These are phyloP conservation scores for Trichosporon ovoides DNA, from an alignment of 1,284 basidiomycete species.

Conservation along the genomic window DNA sequence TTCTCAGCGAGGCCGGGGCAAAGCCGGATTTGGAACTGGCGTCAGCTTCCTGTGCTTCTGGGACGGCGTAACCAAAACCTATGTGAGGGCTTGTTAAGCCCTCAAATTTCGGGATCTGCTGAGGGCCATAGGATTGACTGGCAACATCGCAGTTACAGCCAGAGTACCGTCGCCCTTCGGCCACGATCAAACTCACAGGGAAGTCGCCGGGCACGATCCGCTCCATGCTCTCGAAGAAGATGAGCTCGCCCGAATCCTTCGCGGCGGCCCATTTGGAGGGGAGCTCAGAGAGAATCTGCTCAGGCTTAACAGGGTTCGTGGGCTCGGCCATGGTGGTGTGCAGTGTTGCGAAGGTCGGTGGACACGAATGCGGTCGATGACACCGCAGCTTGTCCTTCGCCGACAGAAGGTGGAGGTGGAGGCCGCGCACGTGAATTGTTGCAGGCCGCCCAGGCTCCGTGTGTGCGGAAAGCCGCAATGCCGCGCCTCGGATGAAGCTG, in stretches of 20 bases:
- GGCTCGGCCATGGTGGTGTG: conserved; percentile 31
- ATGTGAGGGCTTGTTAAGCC: too few species aligned
- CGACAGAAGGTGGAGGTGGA: background rate
- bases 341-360: background rate
- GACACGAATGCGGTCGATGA: background rate
- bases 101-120: too few species aligned
- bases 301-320: conserved; percentile 25
- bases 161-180: too few species aligned
- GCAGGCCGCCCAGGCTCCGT: too few species aligned
- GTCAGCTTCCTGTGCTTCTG: too few species aligned
- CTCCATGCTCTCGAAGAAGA: conserved; percentile 69
- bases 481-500: too few species aligned
- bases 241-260: conserved; percentile 60
- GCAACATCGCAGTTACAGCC: too few species aligned
- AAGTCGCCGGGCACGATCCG: conserved; percentile 50
- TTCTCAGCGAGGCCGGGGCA: conserved; percentile 78
- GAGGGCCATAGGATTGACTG: too few species aligned
- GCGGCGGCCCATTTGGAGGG: conserved; percentile 60
- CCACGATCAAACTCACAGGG: conserved; percentile 1
- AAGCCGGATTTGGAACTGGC: conserved; percentile 70
- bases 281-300: conserved; percentile 59
- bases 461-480: background rate
- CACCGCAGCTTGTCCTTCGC: background rate
- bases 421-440: background rate
- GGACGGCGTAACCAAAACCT: too few species aligned